Evolutionary conservation across 768 basidiomycete genomes (phyloP).

Genomic region (Tulasnella calospora): DNA sequence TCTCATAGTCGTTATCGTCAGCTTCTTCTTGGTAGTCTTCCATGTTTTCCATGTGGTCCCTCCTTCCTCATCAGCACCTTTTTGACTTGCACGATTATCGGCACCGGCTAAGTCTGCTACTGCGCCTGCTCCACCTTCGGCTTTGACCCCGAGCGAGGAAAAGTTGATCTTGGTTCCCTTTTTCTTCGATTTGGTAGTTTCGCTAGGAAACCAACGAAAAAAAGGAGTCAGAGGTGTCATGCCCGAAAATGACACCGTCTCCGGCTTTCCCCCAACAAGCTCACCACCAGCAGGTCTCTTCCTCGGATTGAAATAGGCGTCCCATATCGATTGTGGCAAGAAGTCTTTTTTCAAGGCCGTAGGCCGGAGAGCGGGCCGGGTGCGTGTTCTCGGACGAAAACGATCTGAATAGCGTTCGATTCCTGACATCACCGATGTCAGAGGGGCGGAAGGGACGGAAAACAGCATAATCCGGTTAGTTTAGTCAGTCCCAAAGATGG

Average conservation of each 20-base stretch:
- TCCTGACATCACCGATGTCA: not conserved
- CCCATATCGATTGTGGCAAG: conserved; percentile 72
- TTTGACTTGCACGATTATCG: not conserved
- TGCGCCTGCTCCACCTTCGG: conserved; percentile 58
- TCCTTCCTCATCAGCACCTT: conserved; percentile 51
- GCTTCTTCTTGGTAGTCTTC: conserved; percentile 71
- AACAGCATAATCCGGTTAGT: not conserved
- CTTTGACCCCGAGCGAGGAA: conserved; percentile 55
- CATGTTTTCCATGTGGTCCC: conserved; percentile 58
- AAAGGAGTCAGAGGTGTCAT: not conserved
- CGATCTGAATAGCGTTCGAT: conserved; percentile 21
- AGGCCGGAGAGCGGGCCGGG: conserved; percentile 62
- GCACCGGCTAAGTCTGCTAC: conserved; percentile 31
- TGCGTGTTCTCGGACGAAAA: not conserved
- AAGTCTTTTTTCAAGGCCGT: conserved; percentile 68
- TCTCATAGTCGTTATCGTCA: conserved; percentile 85
- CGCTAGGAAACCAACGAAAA: not conserved
- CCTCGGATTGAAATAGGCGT: conserved; percentile 72
- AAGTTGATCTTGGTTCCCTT: conserved; percentile 38
- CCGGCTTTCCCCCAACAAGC: not conserved
- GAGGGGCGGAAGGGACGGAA: too few relatives aligned
- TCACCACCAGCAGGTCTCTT: conserved; percentile 41
- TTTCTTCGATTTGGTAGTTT: conserved; percentile 26
- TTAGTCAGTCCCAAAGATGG: too few relatives aligned
- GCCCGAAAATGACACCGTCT: not conserved